Percentiles rank a stretch among this genome's conserved stretches.
Evolutionary conservation across 208 protist genomes (phyloP).

Genomic region (Vickermania spadyakhi): DNA sequence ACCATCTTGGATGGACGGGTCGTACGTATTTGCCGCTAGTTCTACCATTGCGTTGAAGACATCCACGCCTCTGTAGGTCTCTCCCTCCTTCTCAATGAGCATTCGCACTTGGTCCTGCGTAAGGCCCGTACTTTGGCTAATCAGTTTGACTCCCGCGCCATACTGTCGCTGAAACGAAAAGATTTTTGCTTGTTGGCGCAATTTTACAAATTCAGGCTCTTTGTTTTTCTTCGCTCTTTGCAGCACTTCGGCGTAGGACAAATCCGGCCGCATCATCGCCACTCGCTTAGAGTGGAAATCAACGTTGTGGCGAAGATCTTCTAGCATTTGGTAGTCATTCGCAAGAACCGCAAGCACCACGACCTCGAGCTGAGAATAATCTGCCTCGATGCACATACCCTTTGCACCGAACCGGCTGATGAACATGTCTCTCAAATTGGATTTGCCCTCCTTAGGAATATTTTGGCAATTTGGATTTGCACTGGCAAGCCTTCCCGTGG

Average conservation of each 20-base stretch:
- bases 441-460: conserved; percentile 90
- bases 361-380: conserved; percentile 92
- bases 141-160: conserved; percentile 87
- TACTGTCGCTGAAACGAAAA: conserved; percentile 93
- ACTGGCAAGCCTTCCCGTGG: conserved; percentile 77
- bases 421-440: conserved; percentile 83
- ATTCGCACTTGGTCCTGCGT: conserved; percentile 86
- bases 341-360: conserved; percentile 85
- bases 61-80: conserved; percentile 83
- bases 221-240: conserved; percentile 88
- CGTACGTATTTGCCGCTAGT: conserved; percentile 84
- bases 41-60: conserved; percentile 88
- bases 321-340: conserved; percentile 84
- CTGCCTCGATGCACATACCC: conserved; percentile 88
- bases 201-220: conserved; percentile 88
- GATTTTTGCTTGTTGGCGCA: conserved; percentile 90
- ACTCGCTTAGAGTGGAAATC: conserved; percentile 93
- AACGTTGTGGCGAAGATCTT: conserved; percentile 81
- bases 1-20: conserved; percentile 80
- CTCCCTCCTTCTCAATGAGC: conserved; percentile 87
- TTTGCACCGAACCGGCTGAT: conserved; percentile 80
- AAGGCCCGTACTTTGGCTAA: conserved; percentile 86
- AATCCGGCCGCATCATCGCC: conserved; percentile 87
- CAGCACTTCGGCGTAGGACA: conserved; percentile 88
- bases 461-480: conserved; percentile 92